Evolutionary conservation across 768 basidiomycete species (phyloP), one percentile per base, ranked within the genome.

Genomic region (Phaeotremella fagi): DNA sequence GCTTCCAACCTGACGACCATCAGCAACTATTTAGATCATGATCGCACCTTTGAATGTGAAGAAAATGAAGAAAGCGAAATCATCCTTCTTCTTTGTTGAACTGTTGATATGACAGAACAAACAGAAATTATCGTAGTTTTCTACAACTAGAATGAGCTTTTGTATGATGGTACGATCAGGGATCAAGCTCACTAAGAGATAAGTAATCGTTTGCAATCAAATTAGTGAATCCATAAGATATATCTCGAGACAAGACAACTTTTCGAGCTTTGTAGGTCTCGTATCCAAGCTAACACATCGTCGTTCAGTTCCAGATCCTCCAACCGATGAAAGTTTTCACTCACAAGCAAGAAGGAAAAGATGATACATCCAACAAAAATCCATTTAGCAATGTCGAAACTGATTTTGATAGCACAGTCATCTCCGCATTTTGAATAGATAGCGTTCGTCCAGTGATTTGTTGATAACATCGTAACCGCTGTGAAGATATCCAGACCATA

Each of bases 1-100:
- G 83, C 75, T 90, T 90, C 88, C 88, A 90, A 70, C 83, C 86
- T 88, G 16, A 6, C 16, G 23, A 26, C 23, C 49, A 24, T n/a
- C 15, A 18, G 22, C 22, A 38, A 42, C 42, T 31, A 24, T 29
- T 43, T 35, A 12, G 35, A 14, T 16, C 31, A 33, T 33, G 9
- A 35, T 78, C 84, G 49, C 56, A 88, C 94, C 94, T 80, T 99
- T 99, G 82, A 99, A 98, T 0, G 87, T 87, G 77, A 99, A 99
- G 83, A 98, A 99, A 70, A 98, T 83, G 76, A 95, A 99, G 80
- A 98, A 98, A 28, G 94, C 92, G 75, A 99, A 91, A 69, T 95
- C 90, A 71, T 99, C 95, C 75, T 86, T 91, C 57, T 83, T 84
- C 80, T 94, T 97, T 26, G 90, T 91, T 24, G 95, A 98, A 69